Evolutionary conservation across 495 filamentous ascomycete species (phyloP).

Genomic region (Hyaloscypha bicolor): DNA sequence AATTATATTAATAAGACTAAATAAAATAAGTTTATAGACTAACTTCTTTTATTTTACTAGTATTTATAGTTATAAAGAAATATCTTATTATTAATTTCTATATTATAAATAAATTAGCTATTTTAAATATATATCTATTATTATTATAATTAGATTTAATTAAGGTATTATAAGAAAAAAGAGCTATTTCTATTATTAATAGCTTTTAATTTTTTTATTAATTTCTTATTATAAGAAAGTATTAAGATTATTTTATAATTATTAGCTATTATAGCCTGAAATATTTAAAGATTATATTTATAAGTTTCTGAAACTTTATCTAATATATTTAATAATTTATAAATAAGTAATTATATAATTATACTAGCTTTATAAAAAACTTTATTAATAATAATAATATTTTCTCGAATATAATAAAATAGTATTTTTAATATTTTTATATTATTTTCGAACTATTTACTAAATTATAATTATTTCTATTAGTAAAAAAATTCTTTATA

Average conservation of each 20-base stretch:
- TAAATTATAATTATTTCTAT: too few relatives aligned
- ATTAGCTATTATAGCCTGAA: background rate
- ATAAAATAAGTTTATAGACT: too few relatives aligned
- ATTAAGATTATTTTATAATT: background rate
- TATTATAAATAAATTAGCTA: background rate
- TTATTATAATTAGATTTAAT: background rate
- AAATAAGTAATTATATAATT: background rate
- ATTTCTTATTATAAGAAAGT: background rate
- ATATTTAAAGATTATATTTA: background rate
- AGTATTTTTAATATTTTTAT: background rate
- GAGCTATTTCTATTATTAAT: slow-evolving; percentile 3
- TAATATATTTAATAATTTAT: background rate
- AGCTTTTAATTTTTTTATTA: slow-evolving; percentile 1
- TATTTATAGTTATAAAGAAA: too few relatives aligned
- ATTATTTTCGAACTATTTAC: too few relatives aligned
- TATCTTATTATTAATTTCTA: background rate
- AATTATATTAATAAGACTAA: too few relatives aligned
- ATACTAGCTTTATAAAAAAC: background rate
- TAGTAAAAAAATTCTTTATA: background rate
- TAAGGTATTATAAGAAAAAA: background rate
- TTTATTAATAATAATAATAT: slow-evolving; percentile 9
- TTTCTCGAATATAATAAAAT: background rate
- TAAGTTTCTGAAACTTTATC: background rate
- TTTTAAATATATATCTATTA: slow-evolving; percentile 7
- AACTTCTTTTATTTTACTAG: too few relatives aligned